Base-by-base conservation (phyloP, 2,329 filamentous ascomycete species). In the Aspergillus fumigatiaffinis region DNA sequence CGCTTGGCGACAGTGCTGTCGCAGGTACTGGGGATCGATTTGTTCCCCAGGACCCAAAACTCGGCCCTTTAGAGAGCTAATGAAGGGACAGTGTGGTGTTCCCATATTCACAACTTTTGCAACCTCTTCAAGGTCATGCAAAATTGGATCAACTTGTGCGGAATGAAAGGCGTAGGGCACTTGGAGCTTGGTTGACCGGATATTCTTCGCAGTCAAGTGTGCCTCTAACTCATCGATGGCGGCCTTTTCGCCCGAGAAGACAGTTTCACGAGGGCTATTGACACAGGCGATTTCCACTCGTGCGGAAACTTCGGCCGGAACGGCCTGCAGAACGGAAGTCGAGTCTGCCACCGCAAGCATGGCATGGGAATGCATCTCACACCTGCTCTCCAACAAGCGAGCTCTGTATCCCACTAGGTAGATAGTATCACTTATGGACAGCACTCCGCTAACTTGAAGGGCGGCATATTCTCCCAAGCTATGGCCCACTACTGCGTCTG, bases 91-190 rank as follows among this genome's bases (percentile, higher is more conserved):
- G 26, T 28, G 26, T 28, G 26, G 26, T 28, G 26, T 28, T 28
- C 26, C 26, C 26, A 28, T 28, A 28, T 28, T 28, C 26, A 28
- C 26, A 28, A 7, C 68, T 35, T 71, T 70, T 1, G 76, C 70
- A 32, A 72, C 57, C 3, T 69, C 63, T 25, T 75, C 71, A 41
- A 80, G 76, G 1, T 70, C 70, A 2, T 73, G 70, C 3, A 81
- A 65, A 3, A 82, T 77, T 6, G 77, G 73, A 9, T 80, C 74
- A 35, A 79, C 76, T 58, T 79, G 77, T 8, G 75, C 71, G 10
- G 77, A 79, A 56, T 79, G 77, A 71, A 79, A 79, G 12, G 77
- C 77, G 51, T 75, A 79, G 8, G 76, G 76, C 3, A 79, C 70
- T 60, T 73, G 73, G 20, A 79, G 61, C 55, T 74, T 76, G 4